Percentiles rank a stretch among this genome's conserved stretches.
These are phyloP conservation scores for Talaromyces atroroseus DNA, from an alignment of 2,329 filamentous ascomycete species.

Conservation along the genomic window DNA sequence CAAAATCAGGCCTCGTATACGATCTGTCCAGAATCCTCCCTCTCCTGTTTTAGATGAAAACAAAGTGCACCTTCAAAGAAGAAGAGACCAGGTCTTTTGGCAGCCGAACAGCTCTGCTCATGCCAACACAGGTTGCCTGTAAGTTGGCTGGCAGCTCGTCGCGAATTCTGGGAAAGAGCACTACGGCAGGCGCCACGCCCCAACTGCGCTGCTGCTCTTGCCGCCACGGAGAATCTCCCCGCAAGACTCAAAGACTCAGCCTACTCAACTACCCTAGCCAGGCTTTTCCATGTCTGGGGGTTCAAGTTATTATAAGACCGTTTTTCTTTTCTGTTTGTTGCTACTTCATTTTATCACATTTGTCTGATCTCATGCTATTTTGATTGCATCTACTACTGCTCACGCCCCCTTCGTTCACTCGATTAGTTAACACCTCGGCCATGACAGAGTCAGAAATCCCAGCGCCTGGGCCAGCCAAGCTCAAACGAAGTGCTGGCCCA, in stretches of 20 bases:
- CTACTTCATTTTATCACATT: not conserved
- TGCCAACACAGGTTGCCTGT: not conserved
- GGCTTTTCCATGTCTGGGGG: conserved; percentile 5
- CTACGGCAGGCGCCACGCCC: not conserved
- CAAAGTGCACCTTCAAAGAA: not conserved
- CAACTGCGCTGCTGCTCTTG: not conserved
- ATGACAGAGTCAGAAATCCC: conserved; percentile 59
- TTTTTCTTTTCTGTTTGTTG: not conserved
- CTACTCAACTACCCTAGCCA: conserved; percentile 1
- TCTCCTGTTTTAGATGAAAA: not conserved
- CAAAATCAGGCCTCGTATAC: not conserved
- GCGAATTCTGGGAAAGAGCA: not conserved
- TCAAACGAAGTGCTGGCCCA: conserved; percentile 75
- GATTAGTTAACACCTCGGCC: not conserved
- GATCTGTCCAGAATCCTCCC: not conserved
- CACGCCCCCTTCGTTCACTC: conserved; percentile 14
- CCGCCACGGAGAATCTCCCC: conserved; percentile 9
- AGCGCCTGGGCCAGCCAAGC: conserved; percentile 81
- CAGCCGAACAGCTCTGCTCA: not conserved
- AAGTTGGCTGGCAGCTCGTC: not conserved
- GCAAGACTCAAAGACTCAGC: not conserved
- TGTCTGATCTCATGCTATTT: not conserved
- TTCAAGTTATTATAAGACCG: not conserved
- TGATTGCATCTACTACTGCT: not conserved
- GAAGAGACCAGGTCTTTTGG: not conserved